phyloP scores from a whole-genome alignment of 1,284 basidiomycete genomes.

The Xanthoconium separans region DNA sequence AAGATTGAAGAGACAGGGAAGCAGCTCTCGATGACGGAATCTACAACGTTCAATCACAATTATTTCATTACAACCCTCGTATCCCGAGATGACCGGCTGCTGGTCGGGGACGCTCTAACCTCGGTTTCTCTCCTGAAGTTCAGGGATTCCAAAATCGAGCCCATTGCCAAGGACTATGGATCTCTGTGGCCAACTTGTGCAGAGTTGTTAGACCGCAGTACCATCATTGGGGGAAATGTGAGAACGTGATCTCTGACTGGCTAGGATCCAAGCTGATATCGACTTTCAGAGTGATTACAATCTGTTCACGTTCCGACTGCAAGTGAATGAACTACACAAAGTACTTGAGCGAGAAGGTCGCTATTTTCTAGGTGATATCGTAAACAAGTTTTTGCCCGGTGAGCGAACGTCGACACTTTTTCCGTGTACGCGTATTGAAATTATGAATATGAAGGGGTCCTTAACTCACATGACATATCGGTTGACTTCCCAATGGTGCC shows the following conservation, averaged over 20 bases:
- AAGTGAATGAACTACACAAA: conserved; percentile 37
- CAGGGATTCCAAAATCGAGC: conserved; percentile 47
- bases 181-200: conserved; percentile 71
- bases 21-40: conserved; percentile 39
- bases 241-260: conserved; percentile 26
- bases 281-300: conserved; percentile 65
- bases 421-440: conserved; percentile 3
- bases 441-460: conserved; percentile 40
- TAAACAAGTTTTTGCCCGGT: conserved; percentile 72
- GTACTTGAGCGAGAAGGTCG: conserved; percentile 60
- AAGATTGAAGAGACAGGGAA: conserved; percentile 37
- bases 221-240: conserved; percentile 78
- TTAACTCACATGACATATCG: conserved; percentile 38
- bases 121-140: conserved; percentile 76
- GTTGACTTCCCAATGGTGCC: conserved; percentile 45
- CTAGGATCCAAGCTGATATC: background rate
- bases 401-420: conserved; percentile 10
- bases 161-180: conserved; percentile 74
- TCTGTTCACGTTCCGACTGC: conserved; percentile 67
- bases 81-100: conserved; percentile 49
- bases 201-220: conserved; percentile 51
- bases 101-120: conserved; percentile 79
- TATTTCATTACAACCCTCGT: conserved; percentile 72
- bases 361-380: conserved; percentile 68
- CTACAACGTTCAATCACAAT: conserved; percentile 74